Evolutionary conservation across 2,329 filamentous ascomycete genomes (phyloP).

Genomic region (Penicillium polonicum): DNA sequence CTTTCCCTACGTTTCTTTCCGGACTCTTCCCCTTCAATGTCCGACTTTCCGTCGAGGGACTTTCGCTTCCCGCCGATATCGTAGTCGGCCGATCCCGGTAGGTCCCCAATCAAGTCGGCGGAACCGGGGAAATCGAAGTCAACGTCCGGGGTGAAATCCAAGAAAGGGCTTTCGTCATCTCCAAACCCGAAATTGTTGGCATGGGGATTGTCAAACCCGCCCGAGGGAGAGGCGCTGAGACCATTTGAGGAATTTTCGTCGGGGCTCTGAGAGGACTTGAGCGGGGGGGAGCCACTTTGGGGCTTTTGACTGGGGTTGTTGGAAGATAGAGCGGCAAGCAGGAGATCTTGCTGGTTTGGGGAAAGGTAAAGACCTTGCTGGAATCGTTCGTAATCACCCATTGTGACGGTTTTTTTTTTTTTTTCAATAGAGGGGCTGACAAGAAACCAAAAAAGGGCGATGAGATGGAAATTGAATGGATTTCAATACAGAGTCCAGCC

Average conservation of each 20-base stretch:
- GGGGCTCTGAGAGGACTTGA: conserved; percentile 31
- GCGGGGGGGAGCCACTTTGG: conserved; percentile 22
- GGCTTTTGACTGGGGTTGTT: conserved; percentile 52
- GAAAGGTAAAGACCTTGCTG: conserved; percentile 66
- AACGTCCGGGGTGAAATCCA: conserved; percentile 78
- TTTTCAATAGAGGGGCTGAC: neutral
- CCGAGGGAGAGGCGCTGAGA: conserved; percentile 31
- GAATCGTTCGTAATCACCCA: conserved; percentile 43
- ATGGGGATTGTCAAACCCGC: conserved; percentile 38
- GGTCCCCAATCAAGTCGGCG: conserved; percentile 71
- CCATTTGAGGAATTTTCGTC: conserved; percentile 49
- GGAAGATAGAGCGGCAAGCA: conserved; percentile 73
- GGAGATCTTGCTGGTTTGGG: conserved; percentile 71
- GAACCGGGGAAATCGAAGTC: conserved; percentile 68
- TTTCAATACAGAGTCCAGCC: conserved; percentile 14
- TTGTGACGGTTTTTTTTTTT: conserved; percentile 21
- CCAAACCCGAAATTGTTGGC: conserved; percentile 52
- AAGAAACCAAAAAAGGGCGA: neutral
- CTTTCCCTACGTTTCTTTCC: conserved; percentile 71
- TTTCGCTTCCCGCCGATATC: conserved; percentile 64
- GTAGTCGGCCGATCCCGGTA: conserved; percentile 54
- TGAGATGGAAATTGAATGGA: neutral
- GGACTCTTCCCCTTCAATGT: conserved; percentile 63
- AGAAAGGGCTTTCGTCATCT: conserved; percentile 71
- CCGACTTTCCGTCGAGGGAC: conserved; percentile 53